These are phyloP conservation scores for Lipomyces yamadae DNA, from an alignment of 805 yeast species.

Conservation along the genomic window DNA sequence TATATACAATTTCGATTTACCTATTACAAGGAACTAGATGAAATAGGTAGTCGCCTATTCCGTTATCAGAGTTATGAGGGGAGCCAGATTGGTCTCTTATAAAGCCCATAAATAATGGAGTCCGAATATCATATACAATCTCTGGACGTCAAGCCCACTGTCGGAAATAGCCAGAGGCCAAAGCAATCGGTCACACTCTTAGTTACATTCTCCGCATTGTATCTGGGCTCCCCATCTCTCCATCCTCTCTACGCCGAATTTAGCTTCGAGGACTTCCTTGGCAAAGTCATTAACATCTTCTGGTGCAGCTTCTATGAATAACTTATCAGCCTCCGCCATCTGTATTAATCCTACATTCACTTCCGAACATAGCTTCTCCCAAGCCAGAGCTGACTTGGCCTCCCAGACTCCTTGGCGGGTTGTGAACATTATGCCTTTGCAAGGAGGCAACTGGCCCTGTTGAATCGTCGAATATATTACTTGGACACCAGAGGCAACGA, in stretches of 20 bases:
- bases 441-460: not conserved
- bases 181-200: not conserved
- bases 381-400: constrained; percentile 6
- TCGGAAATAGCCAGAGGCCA: not conserved
- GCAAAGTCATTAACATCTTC: constrained; percentile 16
- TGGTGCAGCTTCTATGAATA: not conserved
- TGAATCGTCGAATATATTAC: not conserved
- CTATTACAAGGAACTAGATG: too few relatives aligned
- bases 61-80: too few relatives aligned
- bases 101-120: too few relatives aligned
- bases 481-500: constrained; percentile 5
- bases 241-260: constrained; percentile 11
- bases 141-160: too few relatives aligned
- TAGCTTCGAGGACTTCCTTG: constrained; percentile 15
- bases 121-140: too few relatives aligned
- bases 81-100: too few relatives aligned
- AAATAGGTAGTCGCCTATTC: too few relatives aligned
- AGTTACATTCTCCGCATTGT: not conserved
- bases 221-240: constrained; percentile 7
- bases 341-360: constrained; percentile 3
- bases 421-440: constrained; percentile 6
- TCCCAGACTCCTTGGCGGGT: constrained; percentile 11
- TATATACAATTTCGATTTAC: too few relatives aligned
- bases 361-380: constrained; percentile 8
- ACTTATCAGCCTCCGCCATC: constrained; percentile 9